Base-by-base conservation (phyloP, 164 flowering plant species). In the Euptelea pleiosperma region DNA sequence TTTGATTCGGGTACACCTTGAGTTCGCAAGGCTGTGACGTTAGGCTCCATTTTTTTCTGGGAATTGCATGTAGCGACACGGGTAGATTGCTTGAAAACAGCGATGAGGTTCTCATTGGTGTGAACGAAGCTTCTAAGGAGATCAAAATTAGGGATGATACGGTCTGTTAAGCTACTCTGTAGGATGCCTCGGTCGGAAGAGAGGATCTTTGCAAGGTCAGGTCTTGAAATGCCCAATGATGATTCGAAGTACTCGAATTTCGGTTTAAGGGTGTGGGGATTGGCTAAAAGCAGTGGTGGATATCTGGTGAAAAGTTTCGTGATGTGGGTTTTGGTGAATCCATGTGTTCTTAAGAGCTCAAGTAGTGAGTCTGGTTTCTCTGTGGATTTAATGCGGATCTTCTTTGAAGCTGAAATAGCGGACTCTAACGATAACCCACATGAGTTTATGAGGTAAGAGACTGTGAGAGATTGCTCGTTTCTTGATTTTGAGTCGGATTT, bases 1-100 rank as follows among this genome's bases (percentile, higher is more conserved):
- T 10, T 47, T 6, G 62, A n/a, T 35, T 58, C 44, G 0, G 54
- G 62, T 2, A 59, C 44, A 24, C 54, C 62, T 35, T 47, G 26
- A 19, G 18, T n/a, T 47, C 24, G 21, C 54, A 59, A 34, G 22
- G 31, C 10, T 7, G 43, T 15, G 21, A 59, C 47, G 24, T 47
- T 59, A 18, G 44, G 44, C 18, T 16, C 40, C 44, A 57, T 57
- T 7, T 16, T 16, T 42, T 43, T 44, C 42, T 52, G 42, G 2
- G 30, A 11, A 28, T 10, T 8, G 5, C 29, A 22, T 1, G 22
- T 3, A 16, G 26, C 6, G 6, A 29, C 8, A 16, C 55, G 0
- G 2, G 8, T 4, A 2, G 2, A 1, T 11, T 26, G 11, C 5
- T 18, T 35, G 5, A 59, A 11, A 25, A 39, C 21, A 18, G 12